Evolutionary conservation across 805 yeast genomes (phyloP), one percentile per base, ranked within the genome.

Genomic region (Pichia cephalocereana): DNA sequence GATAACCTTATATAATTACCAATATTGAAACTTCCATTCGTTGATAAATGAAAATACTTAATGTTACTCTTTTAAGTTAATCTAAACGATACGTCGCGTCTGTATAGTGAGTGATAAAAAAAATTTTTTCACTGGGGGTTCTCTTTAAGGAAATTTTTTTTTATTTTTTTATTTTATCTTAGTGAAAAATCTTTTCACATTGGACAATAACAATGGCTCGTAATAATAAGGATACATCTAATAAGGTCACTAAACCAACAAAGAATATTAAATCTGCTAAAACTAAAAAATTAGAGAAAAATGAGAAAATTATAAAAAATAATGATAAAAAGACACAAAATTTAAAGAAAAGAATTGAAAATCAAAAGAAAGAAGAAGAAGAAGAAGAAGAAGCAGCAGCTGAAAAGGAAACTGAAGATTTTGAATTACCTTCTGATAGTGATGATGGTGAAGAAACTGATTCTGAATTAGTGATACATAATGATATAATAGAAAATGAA

Each of bases 361-460:
- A 40, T 46, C 12, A 50, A 48, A 40, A 34, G 37, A 34, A 2
- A 34, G 17, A 34, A 34, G 37, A 34, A 15, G 60, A 53, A 51
- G 54, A 43, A 37, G 32, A 30, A 8, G 4, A 10, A 30, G 5
- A 30, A 14, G 32, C 5, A 30, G 31, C 9, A 30, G 31, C 31
- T 19, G 14, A 30, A 34, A 14, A 34, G 32, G 32, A 30, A 34
- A 59, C 52, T 51, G 54, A 43, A 38, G 54, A 53, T 7, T 52
- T 55, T 19, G 53, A 51, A 30, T 37, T 56, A 23, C 54, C 57
- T 26, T 48, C 52, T 15, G 54, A 52, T 40, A 27, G 40, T 38
- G 45, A 50, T 18, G 56, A 51, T 26, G 55, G 47, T 12, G 57
- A 57, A 11, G 60, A 48, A 19, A 26, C 46, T 17, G 52, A 45